phyloP scores from a whole-genome alignment of 2,329 filamentous ascomycete species.

The Periconia digitata region DNA sequence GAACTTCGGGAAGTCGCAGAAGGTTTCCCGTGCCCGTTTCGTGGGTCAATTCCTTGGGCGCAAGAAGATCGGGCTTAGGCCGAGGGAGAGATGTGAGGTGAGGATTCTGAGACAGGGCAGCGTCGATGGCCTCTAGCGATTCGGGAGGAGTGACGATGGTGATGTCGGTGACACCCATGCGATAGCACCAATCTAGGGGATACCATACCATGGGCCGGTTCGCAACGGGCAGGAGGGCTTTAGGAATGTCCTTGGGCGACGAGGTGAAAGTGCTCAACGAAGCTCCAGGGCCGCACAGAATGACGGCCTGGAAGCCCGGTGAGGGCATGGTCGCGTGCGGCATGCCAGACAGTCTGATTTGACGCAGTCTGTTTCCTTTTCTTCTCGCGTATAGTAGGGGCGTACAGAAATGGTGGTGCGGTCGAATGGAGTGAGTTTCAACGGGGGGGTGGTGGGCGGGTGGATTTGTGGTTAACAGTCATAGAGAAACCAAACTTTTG shows the following conservation, averaged over 20 bases:
- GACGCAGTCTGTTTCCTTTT: neutral
- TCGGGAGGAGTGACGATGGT: conserved; percentile 60
- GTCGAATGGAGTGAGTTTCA: neutral
- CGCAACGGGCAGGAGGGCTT: conserved; percentile 78
- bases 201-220: conserved; percentile 92
- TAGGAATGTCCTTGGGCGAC: conserved; percentile 77
- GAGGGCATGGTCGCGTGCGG: conserved; percentile 76
- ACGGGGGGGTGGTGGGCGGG: too few relatives aligned
- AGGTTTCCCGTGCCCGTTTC: conserved; percentile 90
- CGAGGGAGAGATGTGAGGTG: conserved; percentile 72
- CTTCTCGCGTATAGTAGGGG: neutral
- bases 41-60: conserved; percentile 73
- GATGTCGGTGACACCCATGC: conserved; percentile 70
- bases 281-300: conserved; percentile 79
- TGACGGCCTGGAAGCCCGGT: conserved; percentile 78
- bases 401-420: neutral
- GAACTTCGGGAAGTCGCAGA: conserved; percentile 79
- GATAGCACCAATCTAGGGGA: conserved; percentile 80
- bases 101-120: conserved; percentile 75
- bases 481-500: neutral
- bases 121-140: conserved; percentile 66
- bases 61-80: conserved; percentile 73
- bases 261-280: conserved; percentile 82
- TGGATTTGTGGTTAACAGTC: neutral
- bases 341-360: conserved; percentile 51